Percentiles rank a stretch among this genome's conserved stretches.
These are phyloP conservation scores for Cutaneotrichosporon curvatum DNA, from an alignment of 1,284 basidiomycete genomes.

Conservation along the genomic window DNA sequence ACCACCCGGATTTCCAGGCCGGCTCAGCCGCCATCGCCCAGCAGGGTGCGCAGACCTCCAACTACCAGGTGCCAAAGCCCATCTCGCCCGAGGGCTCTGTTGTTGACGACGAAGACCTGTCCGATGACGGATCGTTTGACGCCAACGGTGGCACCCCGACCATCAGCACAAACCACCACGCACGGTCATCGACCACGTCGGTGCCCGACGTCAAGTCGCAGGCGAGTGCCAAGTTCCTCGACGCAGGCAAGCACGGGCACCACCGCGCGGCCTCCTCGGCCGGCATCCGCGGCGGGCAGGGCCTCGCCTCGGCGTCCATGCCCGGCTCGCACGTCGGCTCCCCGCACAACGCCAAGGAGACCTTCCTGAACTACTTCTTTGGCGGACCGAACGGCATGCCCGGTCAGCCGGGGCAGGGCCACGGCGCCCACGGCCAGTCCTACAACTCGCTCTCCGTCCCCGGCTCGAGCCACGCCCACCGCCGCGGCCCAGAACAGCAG, in stretches of 20 bases:
- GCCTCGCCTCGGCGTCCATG: not conserved
- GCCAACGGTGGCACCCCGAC: conserved; percentile 51
- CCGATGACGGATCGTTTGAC: conserved; percentile 41
- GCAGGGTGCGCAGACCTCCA: conserved; percentile 27
- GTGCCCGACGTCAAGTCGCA: conserved; percentile 59
- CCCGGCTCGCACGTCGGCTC: conserved; percentile 24
- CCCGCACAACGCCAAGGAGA: conserved; percentile 61
- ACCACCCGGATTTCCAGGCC: conserved; percentile 46
- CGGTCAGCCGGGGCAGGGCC: not conserved
- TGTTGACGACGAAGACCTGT: conserved; percentile 34
- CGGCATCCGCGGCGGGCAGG: not conserved
- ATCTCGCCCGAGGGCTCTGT: conserved; percentile 27
- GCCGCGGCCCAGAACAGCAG: too few relatives aligned
- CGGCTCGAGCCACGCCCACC: too few relatives aligned
- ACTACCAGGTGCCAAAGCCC: conserved; percentile 16
- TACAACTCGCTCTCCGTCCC: not conserved
- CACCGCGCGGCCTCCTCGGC: conserved; percentile 13
- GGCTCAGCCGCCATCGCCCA: conserved; percentile 46
- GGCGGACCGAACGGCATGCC: conserved; percentile 53
- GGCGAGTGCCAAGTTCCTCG: conserved; percentile 16
- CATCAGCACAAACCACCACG: conserved; percentile 41
- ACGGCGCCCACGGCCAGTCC: conserved; percentile 1
- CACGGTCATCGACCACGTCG: conserved; percentile 73
- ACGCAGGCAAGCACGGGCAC: conserved; percentile 18
- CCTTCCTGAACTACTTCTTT: conserved; percentile 93